Conservation (phyloP, 148 eudicot genomes). For the Nepenthes gracilis region DNA sequence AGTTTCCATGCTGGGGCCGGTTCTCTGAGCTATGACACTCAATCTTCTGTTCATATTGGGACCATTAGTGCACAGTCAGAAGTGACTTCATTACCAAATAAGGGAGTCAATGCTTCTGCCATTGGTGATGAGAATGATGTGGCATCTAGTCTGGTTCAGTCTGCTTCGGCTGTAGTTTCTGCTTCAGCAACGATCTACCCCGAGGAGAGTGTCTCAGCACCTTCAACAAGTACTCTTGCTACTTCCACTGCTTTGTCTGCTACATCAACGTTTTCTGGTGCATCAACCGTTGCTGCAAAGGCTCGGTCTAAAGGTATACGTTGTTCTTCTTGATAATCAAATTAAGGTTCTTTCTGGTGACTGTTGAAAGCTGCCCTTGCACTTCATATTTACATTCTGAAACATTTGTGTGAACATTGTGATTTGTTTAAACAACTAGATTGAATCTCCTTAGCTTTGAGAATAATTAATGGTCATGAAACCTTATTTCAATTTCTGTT, state of each 20-base stretch:
- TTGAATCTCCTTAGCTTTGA: not conserved
- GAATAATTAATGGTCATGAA: not conserved
- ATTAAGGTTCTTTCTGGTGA: not conserved
- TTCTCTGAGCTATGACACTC: constrained; percentile 7
- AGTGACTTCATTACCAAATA: constrained; percentile 14
- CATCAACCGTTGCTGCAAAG: constrained; percentile 27
- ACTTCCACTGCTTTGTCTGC: constrained; percentile 20
- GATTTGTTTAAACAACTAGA: too few relatives aligned
- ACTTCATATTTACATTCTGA: too few relatives aligned
- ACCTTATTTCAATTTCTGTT: not conserved
- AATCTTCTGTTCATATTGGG: constrained; percentile 17
- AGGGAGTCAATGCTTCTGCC: constrained; percentile 12
- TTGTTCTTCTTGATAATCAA: not conserved
- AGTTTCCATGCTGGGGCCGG: constrained; percentile 18
- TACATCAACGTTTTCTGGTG: constrained; percentile 20
- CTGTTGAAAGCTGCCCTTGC: not conserved
- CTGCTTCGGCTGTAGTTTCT: constrained; percentile 21
- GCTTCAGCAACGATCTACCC: constrained; percentile 26
- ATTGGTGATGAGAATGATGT: constrained; percentile 14
- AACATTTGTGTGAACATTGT: too few relatives aligned
- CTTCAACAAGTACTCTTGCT: constrained; percentile 25
- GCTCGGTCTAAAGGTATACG: constrained; percentile 53
- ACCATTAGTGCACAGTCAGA: constrained; percentile 13
- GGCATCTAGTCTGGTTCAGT: constrained; percentile 19
- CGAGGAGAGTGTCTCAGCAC: constrained; percentile 22